Percentiles rank a stretch among this genome's conserved stretches.
Evolutionary conservation across 768 basidiomycete genomes (phyloP).

Genomic region (Pseudohyphozyma bogoriensis): DNA sequence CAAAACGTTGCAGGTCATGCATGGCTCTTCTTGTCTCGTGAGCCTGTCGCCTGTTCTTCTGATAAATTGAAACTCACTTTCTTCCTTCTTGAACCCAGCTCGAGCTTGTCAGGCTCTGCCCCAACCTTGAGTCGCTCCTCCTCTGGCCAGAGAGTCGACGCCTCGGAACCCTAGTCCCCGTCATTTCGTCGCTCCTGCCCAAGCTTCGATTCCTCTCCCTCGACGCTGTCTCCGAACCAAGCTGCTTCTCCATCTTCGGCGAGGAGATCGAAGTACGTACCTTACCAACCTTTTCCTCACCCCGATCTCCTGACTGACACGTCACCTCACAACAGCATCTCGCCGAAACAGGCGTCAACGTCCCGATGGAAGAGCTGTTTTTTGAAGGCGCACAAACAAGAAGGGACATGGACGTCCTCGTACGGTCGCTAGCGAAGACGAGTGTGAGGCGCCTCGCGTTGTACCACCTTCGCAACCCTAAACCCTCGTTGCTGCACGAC

Average conservation of each 20-base stretch:
- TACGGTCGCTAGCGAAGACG: constrained; percentile 2
- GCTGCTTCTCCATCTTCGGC: neutral
- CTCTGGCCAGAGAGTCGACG: constrained; percentile 19
- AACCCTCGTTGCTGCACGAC: constrained; percentile 10
- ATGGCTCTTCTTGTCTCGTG: constrained; percentile 7
- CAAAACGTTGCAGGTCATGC: constrained; percentile 25
- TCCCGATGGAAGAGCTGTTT: constrained; percentile 25
- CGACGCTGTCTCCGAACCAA: constrained; percentile 17
- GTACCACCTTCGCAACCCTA: constrained; percentile 16
- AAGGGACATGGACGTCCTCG: constrained; percentile 4
- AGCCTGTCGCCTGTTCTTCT: neutral
- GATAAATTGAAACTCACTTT: neutral
- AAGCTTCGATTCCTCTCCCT: constrained; percentile 16
- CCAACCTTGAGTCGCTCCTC: constrained; percentile 22
- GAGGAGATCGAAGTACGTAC: constrained; percentile 12
- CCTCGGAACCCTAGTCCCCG: neutral
- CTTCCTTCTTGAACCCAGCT: neutral
- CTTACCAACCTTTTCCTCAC: too few species aligned
- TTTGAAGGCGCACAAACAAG: constrained; percentile 12
- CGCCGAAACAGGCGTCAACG: neutral
- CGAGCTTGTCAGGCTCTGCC: neutral
- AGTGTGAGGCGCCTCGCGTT: constrained; percentile 12
- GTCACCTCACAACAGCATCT: constrained; percentile 1
- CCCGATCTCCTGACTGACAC: neutral
- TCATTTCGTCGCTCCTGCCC: constrained; percentile 7